These are phyloP conservation scores for Bothriochloa decipiens DNA, from an alignment of 176 grass and related monocot species.

Conservation along the genomic window DNA sequence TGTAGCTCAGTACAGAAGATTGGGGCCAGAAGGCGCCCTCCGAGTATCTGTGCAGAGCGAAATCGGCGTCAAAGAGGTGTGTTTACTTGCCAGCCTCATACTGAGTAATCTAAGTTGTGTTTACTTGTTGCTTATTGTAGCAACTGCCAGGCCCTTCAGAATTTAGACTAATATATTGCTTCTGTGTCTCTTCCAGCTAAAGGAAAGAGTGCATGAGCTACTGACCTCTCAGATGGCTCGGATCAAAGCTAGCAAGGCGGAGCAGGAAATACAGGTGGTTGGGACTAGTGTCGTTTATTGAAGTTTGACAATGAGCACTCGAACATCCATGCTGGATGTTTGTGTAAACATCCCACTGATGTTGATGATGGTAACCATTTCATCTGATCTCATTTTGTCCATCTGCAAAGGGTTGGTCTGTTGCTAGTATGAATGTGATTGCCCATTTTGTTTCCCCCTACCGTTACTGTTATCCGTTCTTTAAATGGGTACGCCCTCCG, in stretches of 20 bases:
- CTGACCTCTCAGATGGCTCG: slow-evolving; percentile 67
- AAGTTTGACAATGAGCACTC: not conserved
- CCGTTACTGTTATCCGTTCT: too few species aligned
- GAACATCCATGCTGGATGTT: not conserved
- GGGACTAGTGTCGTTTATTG: not conserved
- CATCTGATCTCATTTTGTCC: not conserved
- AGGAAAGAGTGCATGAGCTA: slow-evolving; percentile 69
- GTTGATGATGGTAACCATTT: not conserved
- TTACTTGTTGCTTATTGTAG: not conserved
- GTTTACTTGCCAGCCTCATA: not conserved
- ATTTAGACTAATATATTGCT: slow-evolving; percentile 14
- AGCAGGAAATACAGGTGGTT: not conserved
- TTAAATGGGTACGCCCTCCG: too few species aligned
- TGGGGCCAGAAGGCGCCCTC: slow-evolving; percentile 70
- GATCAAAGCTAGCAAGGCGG: slow-evolving; percentile 33
- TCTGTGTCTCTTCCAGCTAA: slow-evolving; percentile 50
- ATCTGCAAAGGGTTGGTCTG: not conserved
- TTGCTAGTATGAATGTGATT: not conserved
- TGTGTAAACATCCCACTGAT: not conserved
- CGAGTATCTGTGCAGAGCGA: slow-evolving; percentile 59
- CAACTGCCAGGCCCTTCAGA: not conserved
- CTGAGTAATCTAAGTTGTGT: not conserved
- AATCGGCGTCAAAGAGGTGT: slow-evolving; percentile 69
- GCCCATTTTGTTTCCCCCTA: not conserved
- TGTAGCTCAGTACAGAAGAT: slow-evolving; percentile 53